Evolutionary conservation across 495 filamentous ascomycete genomes (phyloP).

Genomic region (Cercophora sp.): DNA sequence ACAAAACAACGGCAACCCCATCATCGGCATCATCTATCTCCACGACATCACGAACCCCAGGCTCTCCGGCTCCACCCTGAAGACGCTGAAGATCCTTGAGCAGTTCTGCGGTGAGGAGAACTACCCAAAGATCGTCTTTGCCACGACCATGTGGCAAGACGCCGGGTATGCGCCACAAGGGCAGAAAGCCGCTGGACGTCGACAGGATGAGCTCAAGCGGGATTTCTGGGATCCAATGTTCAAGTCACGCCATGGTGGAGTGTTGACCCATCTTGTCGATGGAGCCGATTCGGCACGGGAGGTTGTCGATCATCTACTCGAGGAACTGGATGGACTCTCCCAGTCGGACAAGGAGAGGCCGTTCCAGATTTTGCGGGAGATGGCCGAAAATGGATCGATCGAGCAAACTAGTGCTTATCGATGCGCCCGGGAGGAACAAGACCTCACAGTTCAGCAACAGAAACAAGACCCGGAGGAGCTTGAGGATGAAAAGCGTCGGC

Average conservation of each 20-base stretch:
- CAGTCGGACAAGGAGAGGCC: not conserved
- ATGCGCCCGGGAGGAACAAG: not conserved
- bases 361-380: not conserved
- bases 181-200: not conserved
- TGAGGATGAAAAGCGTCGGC: no score
- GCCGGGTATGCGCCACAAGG: not conserved
- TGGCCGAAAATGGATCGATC: not conserved
- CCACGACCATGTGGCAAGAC: constrained; percentile 2
- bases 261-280: not conserved
- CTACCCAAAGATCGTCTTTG: not conserved
- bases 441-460: not conserved
- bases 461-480: no score
- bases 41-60: constrained; percentile 1
- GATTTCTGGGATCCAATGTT: not conserved
- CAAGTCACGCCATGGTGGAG: not conserved
- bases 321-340: not conserved
- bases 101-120: not conserved
- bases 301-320: not conserved
- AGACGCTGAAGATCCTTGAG: not conserved
- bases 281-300: not conserved
- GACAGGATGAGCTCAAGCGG: not conserved
- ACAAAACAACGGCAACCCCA: not conserved
- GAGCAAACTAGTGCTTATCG: not conserved
- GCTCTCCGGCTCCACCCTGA: not conserved
- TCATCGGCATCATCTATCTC: not conserved